Percentiles rank a stretch among this genome's conserved stretches.
phyloP scores from a whole-genome alignment of 768 basidiomycete genomes.

The Chalciporus pseudorubinellus region DNA sequence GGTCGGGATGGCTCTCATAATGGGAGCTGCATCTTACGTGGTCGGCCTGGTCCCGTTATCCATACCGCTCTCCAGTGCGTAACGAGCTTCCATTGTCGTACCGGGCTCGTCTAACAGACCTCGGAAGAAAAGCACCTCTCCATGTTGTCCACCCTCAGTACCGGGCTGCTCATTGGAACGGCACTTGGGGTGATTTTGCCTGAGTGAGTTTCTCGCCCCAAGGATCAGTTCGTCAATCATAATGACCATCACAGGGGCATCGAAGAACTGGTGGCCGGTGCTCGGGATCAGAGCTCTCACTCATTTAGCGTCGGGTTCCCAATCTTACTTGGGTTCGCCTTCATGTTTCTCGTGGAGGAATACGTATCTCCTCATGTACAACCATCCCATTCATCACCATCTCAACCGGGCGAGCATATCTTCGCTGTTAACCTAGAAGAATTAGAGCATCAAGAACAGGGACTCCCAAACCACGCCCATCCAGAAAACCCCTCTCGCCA shows the following conservation, averaged over 20 bases:
- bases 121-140: slow-evolving; percentile 44
- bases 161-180: slow-evolving; percentile 85
- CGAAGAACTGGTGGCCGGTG: slow-evolving; percentile 50
- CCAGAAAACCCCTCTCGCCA: slow-evolving; percentile 13
- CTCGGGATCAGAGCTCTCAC: slow-evolving; percentile 40
- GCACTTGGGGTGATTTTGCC: slow-evolving; percentile 91
- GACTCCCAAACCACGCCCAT: not conserved
- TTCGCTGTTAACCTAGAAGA: slow-evolving; percentile 67
- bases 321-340: slow-evolving; percentile 56
- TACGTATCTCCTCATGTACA: slow-evolving; percentile 53
- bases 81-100: slow-evolving; percentile 4
- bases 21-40: slow-evolving; percentile 63
- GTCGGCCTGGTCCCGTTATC: slow-evolving; percentile 76
- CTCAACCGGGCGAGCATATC: slow-evolving; percentile 20
- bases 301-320: slow-evolving; percentile 58
- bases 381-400: slow-evolving; percentile 14
- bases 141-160: slow-evolving; percentile 58
- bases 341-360: slow-evolving; percentile 66
- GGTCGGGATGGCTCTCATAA: slow-evolving; percentile 50
- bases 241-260: slow-evolving; percentile 54
- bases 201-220: slow-evolving; percentile 62
- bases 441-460: slow-evolving; percentile 44
- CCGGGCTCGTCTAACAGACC: slow-evolving; percentile 25
- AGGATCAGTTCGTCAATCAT: not conserved
- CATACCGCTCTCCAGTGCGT: slow-evolving; percentile 64